Base-by-base conservation (phyloP, 2,329 filamentous ascomycete species). In the Emmonsia crescens region DNA sequence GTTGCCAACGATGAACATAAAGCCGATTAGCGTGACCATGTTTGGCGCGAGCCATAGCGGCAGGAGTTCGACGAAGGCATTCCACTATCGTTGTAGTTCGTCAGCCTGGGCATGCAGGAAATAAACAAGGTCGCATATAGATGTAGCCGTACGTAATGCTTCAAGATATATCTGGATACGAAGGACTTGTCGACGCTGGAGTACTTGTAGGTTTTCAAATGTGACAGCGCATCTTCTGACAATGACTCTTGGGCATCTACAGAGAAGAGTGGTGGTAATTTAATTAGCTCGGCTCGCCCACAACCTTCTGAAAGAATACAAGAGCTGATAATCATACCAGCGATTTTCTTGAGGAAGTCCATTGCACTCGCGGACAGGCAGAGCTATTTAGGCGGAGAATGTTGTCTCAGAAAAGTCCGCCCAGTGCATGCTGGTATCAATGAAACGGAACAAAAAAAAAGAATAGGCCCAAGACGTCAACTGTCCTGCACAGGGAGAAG, bases 41-140 rank as follows among this genome's bases (percentile, higher is more conserved):
- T 99, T 99, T 40, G 94, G 94, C 33, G 94, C 94, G 60, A 99
- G 83, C 92, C 93, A 99, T 84, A 96, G 78, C 66, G 94, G 94
- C 70, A 99, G 78, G 49, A 96, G 78, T 73, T 96, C 86, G 69
- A 97, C 94, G 69, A 92, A 92, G 66, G 86, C 90, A 83, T 96
- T 97, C 94, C 94, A 99, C 93, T 97, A 76, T 33, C 21, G 29
- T 19, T 40, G 42, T n/a, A 55, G 46, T 58, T 54, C 40, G 57
- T 62, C 40, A 67, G 46, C 57, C 52, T 29, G 24, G 60, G 51
- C 60, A 63, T 33, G 48, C 27, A 55, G 44, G 63, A n/a, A 54
- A 57, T 60, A 51, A n/a, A 49, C 52, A 49, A 36, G 42, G 61
- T 54, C 46, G 46, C 63, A 56, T 63, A 40, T 49, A 61, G 29